Conservation (phyloP, 805 yeast species). For the Debaryomyces hansenii region DNA sequence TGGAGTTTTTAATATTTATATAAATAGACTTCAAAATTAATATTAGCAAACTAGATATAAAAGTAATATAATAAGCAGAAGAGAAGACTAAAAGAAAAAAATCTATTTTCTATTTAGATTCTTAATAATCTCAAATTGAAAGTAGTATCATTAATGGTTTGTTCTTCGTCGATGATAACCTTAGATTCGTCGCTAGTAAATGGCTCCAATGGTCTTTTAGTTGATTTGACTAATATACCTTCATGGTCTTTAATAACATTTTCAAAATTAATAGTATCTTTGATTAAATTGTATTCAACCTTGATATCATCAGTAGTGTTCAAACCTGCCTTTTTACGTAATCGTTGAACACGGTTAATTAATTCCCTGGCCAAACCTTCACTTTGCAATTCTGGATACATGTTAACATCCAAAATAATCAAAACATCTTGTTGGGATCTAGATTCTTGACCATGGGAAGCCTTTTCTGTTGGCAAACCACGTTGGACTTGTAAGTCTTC, state of each 20-base stretch:
- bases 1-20: slow-evolving; percentile 29
- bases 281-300: slow-evolving; percentile 72
- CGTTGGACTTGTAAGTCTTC: slow-evolving; percentile 92
- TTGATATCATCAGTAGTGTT: slow-evolving; percentile 93
- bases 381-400: slow-evolving; percentile 83
- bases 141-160: slow-evolving; percentile 68
- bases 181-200: slow-evolving; percentile 39
- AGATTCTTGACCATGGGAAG: slow-evolving; percentile 73
- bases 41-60: not conserved
- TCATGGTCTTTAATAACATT: slow-evolving; percentile 62
- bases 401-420: slow-evolving; percentile 81
- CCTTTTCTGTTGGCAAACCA: slow-evolving; percentile 72
- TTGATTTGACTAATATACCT: slow-evolving; percentile 71
- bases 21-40: slow-evolving; percentile 1
- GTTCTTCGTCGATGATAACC: slow-evolving; percentile 86
- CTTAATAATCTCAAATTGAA: slow-evolving; percentile 77
- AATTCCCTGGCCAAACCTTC: slow-evolving; percentile 97
- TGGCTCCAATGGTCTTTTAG: slow-evolving; percentile 61
- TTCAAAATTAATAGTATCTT: slow-evolving; percentile 66
- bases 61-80: not conserved
- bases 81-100: not conserved
- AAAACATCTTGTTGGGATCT: slow-evolving; percentile 89
- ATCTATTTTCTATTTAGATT: slow-evolving; percentile 37
- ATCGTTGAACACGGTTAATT: slow-evolving; percentile 94
- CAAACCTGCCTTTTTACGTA: slow-evolving; percentile 93